Evolutionary conservation across 345 rosid species (phyloP), one percentile per base, ranked within the genome.

Genomic region (Stellera chamaejasme): DNA sequence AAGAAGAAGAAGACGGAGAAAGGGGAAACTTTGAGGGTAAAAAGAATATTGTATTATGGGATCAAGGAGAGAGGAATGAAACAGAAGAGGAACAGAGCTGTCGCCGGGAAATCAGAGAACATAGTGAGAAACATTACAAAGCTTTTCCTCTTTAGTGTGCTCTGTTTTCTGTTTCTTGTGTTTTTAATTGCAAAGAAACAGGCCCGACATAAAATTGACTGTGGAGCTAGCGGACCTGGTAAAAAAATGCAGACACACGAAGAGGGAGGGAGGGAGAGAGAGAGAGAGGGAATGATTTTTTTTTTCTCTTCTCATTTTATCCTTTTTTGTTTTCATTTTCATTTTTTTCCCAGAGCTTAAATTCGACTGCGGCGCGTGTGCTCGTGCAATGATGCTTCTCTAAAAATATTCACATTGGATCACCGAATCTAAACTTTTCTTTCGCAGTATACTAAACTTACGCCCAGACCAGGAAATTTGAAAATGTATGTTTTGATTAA

Each of bases 201-300:
- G 77, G 85, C 90, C 90, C 93, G 88, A 90, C 97, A 82, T 76
- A 71, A 74, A 77, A 77, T 72, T 48, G 76, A 73, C 73, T 63
- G 61, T 69, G 64, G 4, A 32, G 61, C 62, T 56, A 63, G 51
- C 75, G 69, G 67, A 52, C 41, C 25, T 4, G 69, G 57, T 41
- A 36, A 54, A 25, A 54, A 58, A 49, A 48, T 36, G 14, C 11
- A 62, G 43, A n/a, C 7, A 14, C 13, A 23, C 48, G 60, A 1
- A 23, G 32, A 23, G 13, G 25, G 28, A 3, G 43, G 42, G 6
- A 57, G 27, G 15, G 5, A 2, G n/a, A 23, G 32, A 23, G 13
- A 12, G 28, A 3, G 43, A 55, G 6, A 57, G 27, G 15, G 5
- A 2, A 13, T 12, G 7, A 13, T 3, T 27, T 7, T 11, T 10